These are phyloP conservation scores for Xylaria sp. DNA, from an alignment of 2,329 filamentous ascomycete genomes.

Conservation along the genomic window DNA sequence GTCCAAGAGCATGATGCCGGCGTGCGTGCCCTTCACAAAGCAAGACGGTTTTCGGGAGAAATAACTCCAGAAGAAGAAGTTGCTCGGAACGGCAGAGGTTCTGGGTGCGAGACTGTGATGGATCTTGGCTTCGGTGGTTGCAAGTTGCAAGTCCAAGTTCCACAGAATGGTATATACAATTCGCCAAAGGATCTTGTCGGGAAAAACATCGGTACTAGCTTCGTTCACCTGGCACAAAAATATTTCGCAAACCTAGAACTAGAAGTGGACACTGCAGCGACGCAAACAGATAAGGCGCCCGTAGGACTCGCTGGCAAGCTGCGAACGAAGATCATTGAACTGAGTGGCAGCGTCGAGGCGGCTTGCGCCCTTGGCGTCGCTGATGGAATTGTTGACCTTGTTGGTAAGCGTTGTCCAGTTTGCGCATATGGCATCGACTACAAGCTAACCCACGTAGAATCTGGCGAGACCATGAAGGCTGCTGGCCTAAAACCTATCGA, in stretches of 20 bases:
- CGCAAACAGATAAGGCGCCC: conserved; percentile 49
- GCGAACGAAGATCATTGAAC: conserved; percentile 88
- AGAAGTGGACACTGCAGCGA: conserved; percentile 56
- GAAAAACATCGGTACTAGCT: conserved; percentile 95
- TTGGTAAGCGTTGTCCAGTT: conserved; percentile 70
- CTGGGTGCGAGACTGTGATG: conserved; percentile 84
- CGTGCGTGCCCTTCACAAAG: conserved; percentile 60
- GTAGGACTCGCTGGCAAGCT: conserved; percentile 62
- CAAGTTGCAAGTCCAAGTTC: conserved; percentile 96
- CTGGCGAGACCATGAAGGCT: conserved; percentile 97
- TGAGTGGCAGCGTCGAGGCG: conserved; percentile 96
- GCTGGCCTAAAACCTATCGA: conserved; percentile 94
- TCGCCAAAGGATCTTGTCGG: conserved; percentile 83
- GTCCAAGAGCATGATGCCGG: conserved; percentile 87
- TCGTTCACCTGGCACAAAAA: conserved; percentile 81
- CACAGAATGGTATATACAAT: conserved; percentile 79
- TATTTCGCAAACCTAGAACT: conserved; percentile 85
- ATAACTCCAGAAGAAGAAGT: conserved; percentile 56
- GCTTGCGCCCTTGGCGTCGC: conserved; percentile 95
- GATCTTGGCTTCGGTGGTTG: conserved; percentile 91
- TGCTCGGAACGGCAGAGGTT: conserved; percentile 57
- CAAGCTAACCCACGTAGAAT: conserved; percentile 68
- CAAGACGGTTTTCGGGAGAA: conserved; percentile 59
- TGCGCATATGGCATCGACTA: neutral
- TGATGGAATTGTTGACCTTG: conserved; percentile 96